A percentile compares a stretch with the other conserved stretches of the same genome.
Evolutionary conservation across 306 rosid species (phyloP).

Genomic region (Glycine soja): DNA sequence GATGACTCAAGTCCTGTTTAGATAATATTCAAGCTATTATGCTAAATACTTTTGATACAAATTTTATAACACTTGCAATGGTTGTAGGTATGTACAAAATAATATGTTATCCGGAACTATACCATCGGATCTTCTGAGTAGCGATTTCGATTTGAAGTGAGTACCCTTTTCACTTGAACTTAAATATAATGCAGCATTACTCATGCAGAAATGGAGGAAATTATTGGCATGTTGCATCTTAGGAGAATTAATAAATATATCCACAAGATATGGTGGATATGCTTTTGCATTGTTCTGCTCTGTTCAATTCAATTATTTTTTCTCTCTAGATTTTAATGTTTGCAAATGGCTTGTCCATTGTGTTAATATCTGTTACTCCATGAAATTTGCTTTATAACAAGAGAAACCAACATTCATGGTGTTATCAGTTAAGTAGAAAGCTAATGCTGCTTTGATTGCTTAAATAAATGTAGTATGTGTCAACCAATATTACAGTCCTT

Average conservation of each 20-base stretch:
- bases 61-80: constrained; percentile 43
- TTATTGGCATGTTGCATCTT: constrained; percentile 13
- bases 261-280: constrained; percentile 18
- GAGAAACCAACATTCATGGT: neutral
- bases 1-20: neutral
- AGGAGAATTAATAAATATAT: constrained; percentile 24
- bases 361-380: neutral
- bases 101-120: constrained; percentile 81
- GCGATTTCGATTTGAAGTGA: constrained; percentile 58
- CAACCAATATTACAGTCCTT: constrained; percentile 13
- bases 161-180: constrained; percentile 33
- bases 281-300: neutral
- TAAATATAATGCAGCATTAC: constrained; percentile 25
- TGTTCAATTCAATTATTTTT: constrained; percentile 14
- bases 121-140: constrained; percentile 67
- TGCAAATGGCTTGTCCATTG: neutral
- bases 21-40: constrained; percentile 29
- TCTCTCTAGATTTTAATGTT: constrained; percentile 17
- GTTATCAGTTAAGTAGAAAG: neutral
- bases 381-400: constrained; percentile 7
- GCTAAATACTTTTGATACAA: constrained; percentile 27
- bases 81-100: constrained; percentile 84
- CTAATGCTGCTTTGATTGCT: neutral
- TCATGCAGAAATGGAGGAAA: constrained; percentile 30
- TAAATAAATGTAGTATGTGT: constrained; percentile 11